Evolutionary conservation across 2,329 filamentous ascomycete species (phyloP).

Genomic region (Neofusicoccum umdonicola): DNA sequence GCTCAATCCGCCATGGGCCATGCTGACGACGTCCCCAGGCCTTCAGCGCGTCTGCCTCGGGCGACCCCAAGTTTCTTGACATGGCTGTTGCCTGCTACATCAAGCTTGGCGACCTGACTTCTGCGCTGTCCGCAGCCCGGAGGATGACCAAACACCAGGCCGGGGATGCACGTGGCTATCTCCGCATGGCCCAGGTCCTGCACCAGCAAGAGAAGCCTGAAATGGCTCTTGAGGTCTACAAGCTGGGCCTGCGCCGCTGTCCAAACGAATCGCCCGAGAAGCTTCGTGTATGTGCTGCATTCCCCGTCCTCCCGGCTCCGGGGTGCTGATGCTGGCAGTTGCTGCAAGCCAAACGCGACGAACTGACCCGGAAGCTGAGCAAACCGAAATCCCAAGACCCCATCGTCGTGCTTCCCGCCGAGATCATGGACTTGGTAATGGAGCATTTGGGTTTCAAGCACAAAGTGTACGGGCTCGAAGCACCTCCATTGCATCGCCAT

Average conservation of each 20-base stretch:
- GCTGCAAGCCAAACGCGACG: constrained; percentile 48
- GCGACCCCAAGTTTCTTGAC: constrained; percentile 48
- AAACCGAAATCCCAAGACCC: constrained; percentile 50
- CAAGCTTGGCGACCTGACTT: constrained; percentile 50
- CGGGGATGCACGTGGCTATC: constrained; percentile 50
- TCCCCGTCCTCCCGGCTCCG: not conserved
- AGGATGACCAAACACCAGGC: constrained; percentile 53
- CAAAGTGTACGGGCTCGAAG: constrained; percentile 39
- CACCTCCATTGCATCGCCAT: not conserved
- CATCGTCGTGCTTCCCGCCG: constrained; percentile 52
- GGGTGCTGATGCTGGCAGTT: constrained; percentile 21
- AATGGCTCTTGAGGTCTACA: constrained; percentile 57
- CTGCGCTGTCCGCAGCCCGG: constrained; percentile 57
- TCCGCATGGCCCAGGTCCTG: constrained; percentile 53
- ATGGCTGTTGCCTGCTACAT: constrained; percentile 56
- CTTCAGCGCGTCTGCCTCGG: constrained; percentile 20
- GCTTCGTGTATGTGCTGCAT: constrained; percentile 27
- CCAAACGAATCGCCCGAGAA: constrained; percentile 23
- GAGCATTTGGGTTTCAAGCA: constrained; percentile 52
- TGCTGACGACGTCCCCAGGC: not conserved
- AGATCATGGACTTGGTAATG: constrained; percentile 54
- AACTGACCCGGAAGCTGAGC: constrained; percentile 42
- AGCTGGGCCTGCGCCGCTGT: constrained; percentile 51
- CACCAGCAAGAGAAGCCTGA: constrained; percentile 50
- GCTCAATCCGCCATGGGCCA: not conserved